Evolutionary conservation across 371 early-diverging fungal genomes (phyloP).

Genomic region (Syncephalis plumigaleata): DNA sequence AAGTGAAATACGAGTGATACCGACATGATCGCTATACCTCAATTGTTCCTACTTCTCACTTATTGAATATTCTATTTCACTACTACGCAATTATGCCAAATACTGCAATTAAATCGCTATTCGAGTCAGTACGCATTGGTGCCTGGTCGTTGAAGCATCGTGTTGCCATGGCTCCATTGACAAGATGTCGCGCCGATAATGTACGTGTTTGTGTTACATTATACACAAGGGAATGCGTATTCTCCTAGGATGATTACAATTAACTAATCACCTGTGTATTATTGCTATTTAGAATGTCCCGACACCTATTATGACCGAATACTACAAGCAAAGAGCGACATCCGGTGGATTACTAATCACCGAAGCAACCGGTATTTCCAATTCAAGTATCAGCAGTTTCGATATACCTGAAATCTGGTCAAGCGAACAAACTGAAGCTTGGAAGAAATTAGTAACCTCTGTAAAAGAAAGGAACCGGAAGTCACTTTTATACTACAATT

Average conservation of each 20-base stretch:
- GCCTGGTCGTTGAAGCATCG: slow-evolving; percentile 19
- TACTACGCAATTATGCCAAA: too few species aligned
- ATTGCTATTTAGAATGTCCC: neutral
- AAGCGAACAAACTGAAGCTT: slow-evolving; percentile 17
- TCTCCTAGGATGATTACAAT: too few species aligned
- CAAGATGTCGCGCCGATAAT: slow-evolving; percentile 15
- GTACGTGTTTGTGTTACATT: too few species aligned
- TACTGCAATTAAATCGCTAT: neutral
- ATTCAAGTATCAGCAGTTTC: slow-evolving; percentile 8
- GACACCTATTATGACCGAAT: slow-evolving; percentile 1
- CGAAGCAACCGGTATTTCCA: slow-evolving; percentile 8
- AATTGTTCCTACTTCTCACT: too few species aligned
- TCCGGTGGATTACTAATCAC: slow-evolving; percentile 19
- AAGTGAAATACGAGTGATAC: too few species aligned
- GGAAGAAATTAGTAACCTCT: slow-evolving; percentile 14
- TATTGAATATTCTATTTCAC: too few species aligned
- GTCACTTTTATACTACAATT: too few species aligned
- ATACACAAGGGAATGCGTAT: too few species aligned
- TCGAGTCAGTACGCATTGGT: slow-evolving; percentile 15
- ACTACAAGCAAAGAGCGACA: slow-evolving; percentile 35
- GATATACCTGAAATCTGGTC: slow-evolving; percentile 12
- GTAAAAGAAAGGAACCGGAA: too few species aligned
- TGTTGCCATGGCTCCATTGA: slow-evolving; percentile 25
- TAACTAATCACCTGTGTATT: too few species aligned
- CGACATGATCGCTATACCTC: too few species aligned